These are phyloP conservation scores for Didymosphaeria variabile DNA, from an alignment of 2,329 filamentous ascomycete genomes.

Conservation along the genomic window DNA sequence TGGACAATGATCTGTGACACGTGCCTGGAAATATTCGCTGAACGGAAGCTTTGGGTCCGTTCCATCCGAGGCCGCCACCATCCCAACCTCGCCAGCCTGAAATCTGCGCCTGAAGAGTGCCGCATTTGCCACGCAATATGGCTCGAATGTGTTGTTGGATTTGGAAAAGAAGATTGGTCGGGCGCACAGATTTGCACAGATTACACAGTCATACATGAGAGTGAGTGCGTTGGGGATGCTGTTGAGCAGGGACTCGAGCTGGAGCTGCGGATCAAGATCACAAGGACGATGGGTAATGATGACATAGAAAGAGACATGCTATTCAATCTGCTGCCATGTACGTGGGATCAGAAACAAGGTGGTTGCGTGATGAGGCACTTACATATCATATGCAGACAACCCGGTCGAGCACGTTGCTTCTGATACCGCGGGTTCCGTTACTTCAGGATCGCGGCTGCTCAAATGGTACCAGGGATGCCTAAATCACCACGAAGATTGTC, in stretches of 20 bases:
- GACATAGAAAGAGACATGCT: conserved; percentile 12
- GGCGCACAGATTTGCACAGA: neutral
- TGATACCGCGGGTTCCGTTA: neutral
- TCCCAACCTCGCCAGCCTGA: neutral
- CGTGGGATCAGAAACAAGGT: neutral
- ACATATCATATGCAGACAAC: neutral
- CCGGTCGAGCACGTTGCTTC: neutral
- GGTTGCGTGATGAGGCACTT: neutral
- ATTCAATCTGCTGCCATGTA: conserved; percentile 7
- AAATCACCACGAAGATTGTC: conserved; percentile 10
- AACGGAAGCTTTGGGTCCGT: neutral
- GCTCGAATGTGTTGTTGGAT: conserved; percentile 17
- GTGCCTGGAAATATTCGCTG: neutral
- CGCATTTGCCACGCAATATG: conserved; percentile 18
- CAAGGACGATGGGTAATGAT: conserved; percentile 10
- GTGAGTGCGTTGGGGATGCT: conserved; percentile 9
- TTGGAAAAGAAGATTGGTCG: conserved; percentile 17
- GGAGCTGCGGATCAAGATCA: conserved; percentile 8
- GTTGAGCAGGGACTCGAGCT: neutral
- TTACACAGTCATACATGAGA: conserved; percentile 4
- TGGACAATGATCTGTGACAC: neutral
- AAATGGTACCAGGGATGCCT: conserved; percentile 14
- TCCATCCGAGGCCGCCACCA: conserved; percentile 10
- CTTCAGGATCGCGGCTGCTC: neutral
- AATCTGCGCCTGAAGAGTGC: conserved; percentile 4